Conservation (phyloP, 179 eudicot species). For the Carnegiea gigantea region DNA sequence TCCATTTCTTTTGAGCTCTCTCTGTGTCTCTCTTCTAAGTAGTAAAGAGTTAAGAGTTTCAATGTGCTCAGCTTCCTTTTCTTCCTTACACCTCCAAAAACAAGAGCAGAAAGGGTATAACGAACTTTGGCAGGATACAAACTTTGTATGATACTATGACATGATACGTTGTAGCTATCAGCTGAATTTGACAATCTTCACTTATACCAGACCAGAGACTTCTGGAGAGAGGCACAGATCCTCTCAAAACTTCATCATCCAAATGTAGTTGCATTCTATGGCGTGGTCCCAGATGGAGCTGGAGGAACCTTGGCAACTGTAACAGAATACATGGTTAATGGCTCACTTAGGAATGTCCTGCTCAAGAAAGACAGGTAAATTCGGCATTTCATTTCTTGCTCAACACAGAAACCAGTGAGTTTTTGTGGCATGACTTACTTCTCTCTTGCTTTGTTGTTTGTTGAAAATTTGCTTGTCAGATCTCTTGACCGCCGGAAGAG, state of each 20-base stretch:
- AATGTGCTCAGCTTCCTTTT: background rate
- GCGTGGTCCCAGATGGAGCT: slow-evolving; percentile 93
- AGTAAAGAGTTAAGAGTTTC: background rate
- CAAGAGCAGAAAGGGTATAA: background rate
- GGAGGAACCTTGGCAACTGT: slow-evolving; percentile 98
- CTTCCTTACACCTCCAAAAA: background rate
- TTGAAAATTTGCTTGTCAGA: slow-evolving; percentile 36
- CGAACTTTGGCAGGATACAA: too few relatives aligned
- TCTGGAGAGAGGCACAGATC: slow-evolving; percentile 94
- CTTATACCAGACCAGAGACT: slow-evolving; percentile 63
- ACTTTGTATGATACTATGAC: background rate
- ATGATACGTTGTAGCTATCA: background rate
- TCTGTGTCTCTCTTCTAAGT: background rate
- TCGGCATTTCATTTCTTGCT: background rate
- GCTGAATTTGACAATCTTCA: slow-evolving; percentile 11
- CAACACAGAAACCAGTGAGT: background rate
- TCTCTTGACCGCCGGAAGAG: slow-evolving; percentile 75
- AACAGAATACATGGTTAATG: slow-evolving; percentile 92
- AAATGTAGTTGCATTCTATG: slow-evolving; percentile 94
- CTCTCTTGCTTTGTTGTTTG: slow-evolving; percentile 6
- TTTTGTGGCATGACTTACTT: background rate
- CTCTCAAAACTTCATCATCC: slow-evolving; percentile 97
- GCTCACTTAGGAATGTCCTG: slow-evolving; percentile 83
- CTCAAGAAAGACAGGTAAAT: slow-evolving; percentile 75
- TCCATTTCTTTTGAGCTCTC: background rate